Evolutionary conservation across 805 yeast genomes (phyloP).

Genomic region (Cyberlindnera lachancei): DNA sequence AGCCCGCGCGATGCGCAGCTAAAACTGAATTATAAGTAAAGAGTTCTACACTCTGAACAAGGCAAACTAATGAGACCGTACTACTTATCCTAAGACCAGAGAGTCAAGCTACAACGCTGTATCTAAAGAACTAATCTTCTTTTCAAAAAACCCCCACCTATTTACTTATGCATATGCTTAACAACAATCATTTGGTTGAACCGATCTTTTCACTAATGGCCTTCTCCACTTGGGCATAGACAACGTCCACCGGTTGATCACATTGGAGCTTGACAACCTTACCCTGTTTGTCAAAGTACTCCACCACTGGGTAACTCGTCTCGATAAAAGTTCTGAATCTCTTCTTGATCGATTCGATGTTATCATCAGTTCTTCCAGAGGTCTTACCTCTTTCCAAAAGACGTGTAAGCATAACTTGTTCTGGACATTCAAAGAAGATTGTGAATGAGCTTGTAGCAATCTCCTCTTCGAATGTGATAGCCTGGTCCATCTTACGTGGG

Average conservation of each 20-base stretch:
- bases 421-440: conserved; percentile 77
- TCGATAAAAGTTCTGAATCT: conserved; percentile 81
- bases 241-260: conserved; percentile 73
- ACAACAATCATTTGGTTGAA: too few relatives aligned
- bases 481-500: conserved; percentile 98
- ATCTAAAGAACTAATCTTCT: too few relatives aligned
- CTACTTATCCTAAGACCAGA: too few relatives aligned
- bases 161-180: too few relatives aligned
- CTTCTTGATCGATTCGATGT: conserved; percentile 82
- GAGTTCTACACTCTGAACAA: too few relatives aligned
- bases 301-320: conserved; percentile 91
- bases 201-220: conserved; percentile 45
- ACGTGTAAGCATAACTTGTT: conserved; percentile 74
- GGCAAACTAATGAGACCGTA: too few relatives aligned
- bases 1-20: too few relatives aligned
- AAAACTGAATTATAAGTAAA: too few relatives aligned
- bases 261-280: conserved; percentile 77
- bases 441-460: conserved; percentile 66
- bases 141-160: too few relatives aligned
- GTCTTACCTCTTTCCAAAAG: conserved; percentile 89
- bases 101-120: too few relatives aligned
- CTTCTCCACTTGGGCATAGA: conserved; percentile 57
- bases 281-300: conserved; percentile 63
- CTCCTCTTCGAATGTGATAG: conserved; percentile 79
- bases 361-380: conserved; percentile 90